Evolutionary conservation across 805 yeast species (phyloP), one percentile per base, ranked within the genome.

Genomic region (Candida cerambycidarum): DNA sequence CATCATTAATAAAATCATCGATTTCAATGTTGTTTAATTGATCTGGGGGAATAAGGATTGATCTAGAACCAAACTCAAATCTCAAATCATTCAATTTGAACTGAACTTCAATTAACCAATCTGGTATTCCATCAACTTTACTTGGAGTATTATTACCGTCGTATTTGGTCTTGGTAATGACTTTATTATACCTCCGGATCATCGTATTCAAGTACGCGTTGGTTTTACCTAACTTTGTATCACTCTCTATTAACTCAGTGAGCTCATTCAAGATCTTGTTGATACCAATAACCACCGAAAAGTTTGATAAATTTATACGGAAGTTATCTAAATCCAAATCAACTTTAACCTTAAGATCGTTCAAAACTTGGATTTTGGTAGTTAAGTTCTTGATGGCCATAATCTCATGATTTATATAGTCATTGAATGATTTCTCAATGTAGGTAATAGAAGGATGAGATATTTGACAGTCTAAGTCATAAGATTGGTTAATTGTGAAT

Each of bases 61-160:
- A 69, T 15, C 73, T 51, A 2, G 75, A 66, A 0, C 74, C 75
- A 10, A 70, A 39, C 23, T 47, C 42, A 4, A 71, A 30, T 8
- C 48, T 48, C 17, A 55, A 29, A 4, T 48, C 41, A n/a, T 44
- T 38, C 12, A 60, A 21, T 6, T 39, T 40, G 16, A 63, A 17
- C 15, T 54, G 52, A 13, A 55, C 39, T 10, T 57, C 61, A 2
- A 62, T 45, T 11, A 70, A 41, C 74, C 74, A 70, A 4, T 45
- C 30, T 0, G 75, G 75, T 11, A 66, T 47, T 16, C 53, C 34
- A 7, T 41, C 41, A 46, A 64, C 63, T 4, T 61, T 11, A 7
- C 37, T 42, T 5, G 52, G 51, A 1, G 16, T 14, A 7, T 13
- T 13, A 36, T 25, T 11, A 35, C 6, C 9, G 4, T 36, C 33